Evolutionary conservation across 805 yeast species (phyloP), one percentile per base, ranked within the genome.

Genomic region (Huiozyma naganishii): DNA sequence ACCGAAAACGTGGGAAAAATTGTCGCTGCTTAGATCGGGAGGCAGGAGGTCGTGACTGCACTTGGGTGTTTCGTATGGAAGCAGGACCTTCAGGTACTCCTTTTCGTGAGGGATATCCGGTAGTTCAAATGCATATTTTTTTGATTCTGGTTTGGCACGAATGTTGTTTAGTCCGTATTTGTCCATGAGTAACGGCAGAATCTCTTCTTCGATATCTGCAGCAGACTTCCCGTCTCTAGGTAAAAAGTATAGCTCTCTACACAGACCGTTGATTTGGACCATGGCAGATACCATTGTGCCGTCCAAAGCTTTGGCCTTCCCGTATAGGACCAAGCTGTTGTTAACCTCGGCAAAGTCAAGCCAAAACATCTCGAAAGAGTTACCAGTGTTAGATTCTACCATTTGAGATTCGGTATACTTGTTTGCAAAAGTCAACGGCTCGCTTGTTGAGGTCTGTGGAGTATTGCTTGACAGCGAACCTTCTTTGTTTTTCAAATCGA

Each of bases 71-170:
- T 78, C 72, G 61, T 65, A 86, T 0, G 97, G 96, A 36, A 88
- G 61, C 37, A 82, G 61, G 7, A 89, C 77, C 55, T 85, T 83
- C 52, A 90, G 67, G 57, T 92, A 92, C 45, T 85, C 87, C 2
- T 86, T 68, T 53, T 83, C 84, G 9, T 49, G 48, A 8, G 97
- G 97, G 10, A 90, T 72, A 7, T 77, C 86, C 0, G 82, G 77
- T 17, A 83, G 59, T 57, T 90, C 97, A 67, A 92, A 92, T 1
- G 97, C 92, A 64, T 90, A 90, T 59, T 84, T 85, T 71, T 72
- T 83, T 7, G 57, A 67, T 52, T 78, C 82, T 0, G 89, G 80
- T 61, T 79, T 85, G 8, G 92, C 78, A 48, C 76, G 79, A 43
- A 87, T 69, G 28, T 71, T 68, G 7, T 70, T 71, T 29, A 86